Conservation (phyloP, 495 filamentous ascomycete genomes). For the Aspergillus incahuasiensis region DNA sequence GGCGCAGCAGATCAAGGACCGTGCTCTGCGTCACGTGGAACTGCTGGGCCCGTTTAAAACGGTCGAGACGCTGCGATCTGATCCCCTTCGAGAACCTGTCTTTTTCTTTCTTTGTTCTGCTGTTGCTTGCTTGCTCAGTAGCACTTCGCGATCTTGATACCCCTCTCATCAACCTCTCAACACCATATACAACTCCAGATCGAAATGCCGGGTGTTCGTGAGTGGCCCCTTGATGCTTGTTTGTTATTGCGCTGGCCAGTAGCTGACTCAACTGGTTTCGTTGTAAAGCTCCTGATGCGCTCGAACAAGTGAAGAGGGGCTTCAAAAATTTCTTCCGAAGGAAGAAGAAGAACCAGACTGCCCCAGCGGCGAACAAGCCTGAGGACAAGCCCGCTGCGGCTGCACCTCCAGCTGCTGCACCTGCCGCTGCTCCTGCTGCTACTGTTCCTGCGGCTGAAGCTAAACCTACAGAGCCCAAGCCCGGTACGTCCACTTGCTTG, state of each 20-base stretch:
- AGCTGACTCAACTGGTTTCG: slow-evolving; percentile 10
- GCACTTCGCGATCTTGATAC: background rate
- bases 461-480: slow-evolving; percentile 11
- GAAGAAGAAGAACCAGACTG: slow-evolving; percentile 23
- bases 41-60: slow-evolving; percentile 3
- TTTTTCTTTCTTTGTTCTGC: background rate
- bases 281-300: slow-evolving; percentile 18
- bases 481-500: slow-evolving; percentile 13
- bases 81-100: background rate
- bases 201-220: slow-evolving; percentile 29
- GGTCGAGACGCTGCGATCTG: slow-evolving; percentile 1
- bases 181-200: background rate
- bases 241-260: background rate
- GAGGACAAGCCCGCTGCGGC: slow-evolving; percentile 12
- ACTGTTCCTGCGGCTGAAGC: slow-evolving; percentile 14
- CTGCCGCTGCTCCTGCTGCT: slow-evolving; percentile 8
- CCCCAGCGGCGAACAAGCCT: background rate
- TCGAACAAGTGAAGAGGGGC: slow-evolving; percentile 26
- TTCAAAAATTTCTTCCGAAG: slow-evolving; percentile 26
- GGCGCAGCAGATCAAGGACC: slow-evolving; percentile 10
- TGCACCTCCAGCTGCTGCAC: slow-evolving; percentile 7
- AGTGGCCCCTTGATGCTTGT: slow-evolving; percentile 8
- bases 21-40: slow-evolving; percentile 19
- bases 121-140: background rate
- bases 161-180: background rate